phyloP scores from a whole-genome alignment of 495 filamentous ascomycete species.

The Neurospora sp. region DNA sequence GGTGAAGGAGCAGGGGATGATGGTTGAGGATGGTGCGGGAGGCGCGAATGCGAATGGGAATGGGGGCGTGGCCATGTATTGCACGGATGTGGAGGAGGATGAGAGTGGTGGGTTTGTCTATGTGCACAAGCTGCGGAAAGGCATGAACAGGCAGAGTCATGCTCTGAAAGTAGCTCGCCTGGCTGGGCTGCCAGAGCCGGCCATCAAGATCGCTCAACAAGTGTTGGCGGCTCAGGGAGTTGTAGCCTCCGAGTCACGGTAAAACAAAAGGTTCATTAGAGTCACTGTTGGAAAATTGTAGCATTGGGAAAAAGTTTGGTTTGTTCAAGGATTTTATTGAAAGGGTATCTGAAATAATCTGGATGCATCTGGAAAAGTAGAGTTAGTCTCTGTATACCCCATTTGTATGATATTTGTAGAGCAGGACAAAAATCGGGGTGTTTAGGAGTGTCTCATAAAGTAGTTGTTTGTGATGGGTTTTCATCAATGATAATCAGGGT shows the following conservation, averaged over 20 bases:
- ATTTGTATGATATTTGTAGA: conserved; percentile 5
- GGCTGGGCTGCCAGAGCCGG: conserved; percentile 60
- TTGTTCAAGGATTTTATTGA: neutral
- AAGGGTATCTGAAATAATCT: neutral
- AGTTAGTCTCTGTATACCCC: conserved; percentile 25
- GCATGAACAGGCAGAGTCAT: conserved; percentile 79
- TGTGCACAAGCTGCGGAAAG: conserved; percentile 67
- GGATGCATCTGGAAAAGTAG: conserved; percentile 1
- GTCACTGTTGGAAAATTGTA: neutral
- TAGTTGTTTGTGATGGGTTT: conserved; percentile 33
- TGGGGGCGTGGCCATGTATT: conserved; percentile 65
- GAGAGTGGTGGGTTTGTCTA: conserved; percentile 65
- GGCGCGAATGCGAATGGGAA: conserved; percentile 25
- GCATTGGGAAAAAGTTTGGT: conserved; percentile 1
- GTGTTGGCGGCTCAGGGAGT: conserved; percentile 23
- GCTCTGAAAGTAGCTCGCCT: conserved; percentile 85
- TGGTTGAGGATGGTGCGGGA: conserved; percentile 27
- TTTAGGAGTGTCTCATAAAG: conserved; percentile 36
- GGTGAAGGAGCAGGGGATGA: conserved; percentile 25
- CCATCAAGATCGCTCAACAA: conserved; percentile 45
- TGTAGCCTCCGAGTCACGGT: neutral
- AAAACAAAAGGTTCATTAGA: neutral
- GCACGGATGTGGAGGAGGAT: conserved; percentile 76
- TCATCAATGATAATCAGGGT: conserved; percentile 39
- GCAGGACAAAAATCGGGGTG: conserved; percentile 6